A percentile compares a stretch with the other conserved stretches of the same genome.
Evolutionary conservation across 768 basidiomycete genomes (phyloP).

Genomic region (Filobasidium wieringae): DNA sequence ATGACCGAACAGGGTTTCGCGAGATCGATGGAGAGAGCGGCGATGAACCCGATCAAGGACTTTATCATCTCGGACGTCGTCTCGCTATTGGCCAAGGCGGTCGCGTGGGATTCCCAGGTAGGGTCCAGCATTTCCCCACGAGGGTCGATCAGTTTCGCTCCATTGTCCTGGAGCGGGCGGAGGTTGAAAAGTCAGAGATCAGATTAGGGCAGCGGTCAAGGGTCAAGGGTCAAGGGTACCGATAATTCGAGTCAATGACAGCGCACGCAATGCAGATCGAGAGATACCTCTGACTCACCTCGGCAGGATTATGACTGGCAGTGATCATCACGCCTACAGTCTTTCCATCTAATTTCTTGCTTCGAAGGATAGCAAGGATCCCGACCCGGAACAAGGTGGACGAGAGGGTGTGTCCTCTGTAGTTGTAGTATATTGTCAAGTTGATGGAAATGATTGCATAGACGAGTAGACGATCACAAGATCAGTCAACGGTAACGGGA

Average conservation of each 20-base stretch:
- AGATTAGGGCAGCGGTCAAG: no score
- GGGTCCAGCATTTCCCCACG: conserved; percentile 93
- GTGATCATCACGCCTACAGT: conserved; percentile 98
- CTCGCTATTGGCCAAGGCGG: conserved; percentile 68
- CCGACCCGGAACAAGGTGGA: conserved; percentile 69
- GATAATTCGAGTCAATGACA: no score
- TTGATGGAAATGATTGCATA: background rate
- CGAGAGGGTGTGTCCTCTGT: conserved; percentile 5
- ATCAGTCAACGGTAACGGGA: no score
- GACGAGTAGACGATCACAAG: background rate
- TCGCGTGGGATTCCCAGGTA: conserved; percentile 83
- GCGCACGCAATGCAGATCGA: no score
- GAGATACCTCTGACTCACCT: conserved; percentile 55
- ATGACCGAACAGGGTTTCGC: conserved; percentile 67
- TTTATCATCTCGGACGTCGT: conserved; percentile 61
- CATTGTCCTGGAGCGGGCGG: conserved; percentile 70
- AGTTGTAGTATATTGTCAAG: background rate
- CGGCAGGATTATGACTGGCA: conserved; percentile 98
- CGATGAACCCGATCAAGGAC: conserved; percentile 53
- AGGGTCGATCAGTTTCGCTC: conserved; percentile 95
- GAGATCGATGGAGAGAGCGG: conserved; percentile 59
- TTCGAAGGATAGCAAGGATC: conserved; percentile 74
- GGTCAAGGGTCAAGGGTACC: no score
- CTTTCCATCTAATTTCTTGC: conserved; percentile 80
- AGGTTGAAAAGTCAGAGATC: no score